Base-by-base conservation (phyloP, 2,329 filamentous ascomycete genomes). In the Cladosporium cucumerinum region DNA sequence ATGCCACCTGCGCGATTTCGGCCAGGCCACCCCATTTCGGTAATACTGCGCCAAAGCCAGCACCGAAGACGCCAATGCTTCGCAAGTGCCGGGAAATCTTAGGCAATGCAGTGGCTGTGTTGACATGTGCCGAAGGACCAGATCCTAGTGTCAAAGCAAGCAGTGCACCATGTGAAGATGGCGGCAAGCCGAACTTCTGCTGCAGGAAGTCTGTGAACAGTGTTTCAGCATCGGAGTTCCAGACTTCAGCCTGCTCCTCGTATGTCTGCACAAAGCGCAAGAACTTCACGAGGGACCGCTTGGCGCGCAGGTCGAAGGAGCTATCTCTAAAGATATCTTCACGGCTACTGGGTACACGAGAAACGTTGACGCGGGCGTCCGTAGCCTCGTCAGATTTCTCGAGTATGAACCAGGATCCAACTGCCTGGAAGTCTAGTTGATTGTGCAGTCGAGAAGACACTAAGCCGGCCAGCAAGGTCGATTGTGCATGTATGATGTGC, bases 11-110 rank as follows among this genome's bases (percentile, higher is more conserved):
- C 32, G 91, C 87, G 66, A 98, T 87, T 78, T 99, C 94, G 34
- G 92, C 90, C 55, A 90, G 83, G 30, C 94, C 93, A 55, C 94
- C 94, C 89, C 93, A 99, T 82, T 97, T 97, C 25, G 93, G 89
- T 69, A 96, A 86, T 14, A 99, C 87, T 55, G 92, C 91, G 60
- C 91, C 91, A 75, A 98, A 98, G 11, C 94, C 93, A 57, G 90
- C 86, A 0, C 94, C 94, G 71, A 97, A 94, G 5, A 91, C 81
- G 8, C 94, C 93, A 78, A 96, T 93, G 0, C 94, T 97, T 16
- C 86, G 85, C 59, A 98, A 80, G 77, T 99, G 93, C 52, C 89
- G 87, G 69, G 89, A 85, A 64, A 98, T 90, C 28, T 87, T 84
- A 2, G 86, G 84, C 26, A 98, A 78, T 0, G 92, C 92, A 72